These are phyloP conservation scores for Coemansia sp. DNA, from an alignment of 192 early-diverging fungal genomes.

Conservation along the genomic window DNA sequence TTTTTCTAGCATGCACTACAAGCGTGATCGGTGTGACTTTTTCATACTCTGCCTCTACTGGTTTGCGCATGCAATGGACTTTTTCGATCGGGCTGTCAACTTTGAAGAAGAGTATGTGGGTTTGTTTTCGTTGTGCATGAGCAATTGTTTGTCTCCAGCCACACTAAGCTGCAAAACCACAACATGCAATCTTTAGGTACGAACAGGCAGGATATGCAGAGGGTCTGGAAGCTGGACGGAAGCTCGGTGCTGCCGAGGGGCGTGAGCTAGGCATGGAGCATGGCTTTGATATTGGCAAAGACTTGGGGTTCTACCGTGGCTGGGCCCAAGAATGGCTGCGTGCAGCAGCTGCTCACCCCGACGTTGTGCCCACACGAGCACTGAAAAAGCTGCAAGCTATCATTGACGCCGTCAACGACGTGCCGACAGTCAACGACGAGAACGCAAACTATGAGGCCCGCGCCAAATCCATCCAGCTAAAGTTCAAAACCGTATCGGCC, in stretches of 20 bases:
- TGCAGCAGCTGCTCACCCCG: conserved; percentile 19
- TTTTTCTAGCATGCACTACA: no score
- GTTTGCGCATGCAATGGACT: neutral
- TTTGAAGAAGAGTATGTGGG: conserved; percentile 29
- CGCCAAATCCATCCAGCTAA: conserved; percentile 34
- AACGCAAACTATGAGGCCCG: conserved; percentile 39
- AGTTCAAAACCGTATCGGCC: conserved; percentile 44
- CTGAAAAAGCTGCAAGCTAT: conserved; percentile 38
- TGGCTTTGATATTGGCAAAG: conserved; percentile 43
- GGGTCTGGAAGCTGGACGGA: conserved; percentile 33
- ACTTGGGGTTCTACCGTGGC: conserved; percentile 50
- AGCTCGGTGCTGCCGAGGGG: conserved; percentile 31
- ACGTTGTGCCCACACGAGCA: conserved; percentile 28
- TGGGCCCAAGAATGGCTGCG: conserved; percentile 49
- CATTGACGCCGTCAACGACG: conserved; percentile 16
- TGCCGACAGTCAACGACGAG: conserved; percentile 29
- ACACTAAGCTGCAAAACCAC: neutral
- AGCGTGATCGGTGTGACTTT: no score
- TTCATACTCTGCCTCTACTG: no score
- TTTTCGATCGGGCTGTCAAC: conserved; percentile 18
- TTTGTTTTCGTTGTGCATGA: neutral
- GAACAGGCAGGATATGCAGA: conserved; percentile 33
- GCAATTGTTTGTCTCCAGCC: neutral
- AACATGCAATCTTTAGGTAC: conserved; percentile 6
- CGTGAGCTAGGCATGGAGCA: conserved; percentile 49